Evolutionary conservation across 2,329 filamentous ascomycete species (phyloP), one percentile per base, ranked within the genome.

Genomic region (Fusarium longipes): DNA sequence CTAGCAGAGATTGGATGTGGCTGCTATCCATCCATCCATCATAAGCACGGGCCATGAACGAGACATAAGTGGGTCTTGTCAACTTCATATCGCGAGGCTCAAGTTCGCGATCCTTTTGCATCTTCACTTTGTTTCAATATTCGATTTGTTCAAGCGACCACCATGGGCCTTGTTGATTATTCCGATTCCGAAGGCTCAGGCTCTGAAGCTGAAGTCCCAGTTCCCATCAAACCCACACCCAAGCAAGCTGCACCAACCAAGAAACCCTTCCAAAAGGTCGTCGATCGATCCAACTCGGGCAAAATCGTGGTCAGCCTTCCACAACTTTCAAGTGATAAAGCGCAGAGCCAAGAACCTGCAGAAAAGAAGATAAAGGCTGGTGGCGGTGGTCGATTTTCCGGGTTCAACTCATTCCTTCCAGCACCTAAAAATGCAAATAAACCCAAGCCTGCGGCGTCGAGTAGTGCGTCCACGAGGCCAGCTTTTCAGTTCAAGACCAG

Each of bases 391-490:
- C 84, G 86, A 6, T 94, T 97, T 72, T 86, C 91, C 50, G 91
- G 90, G 4, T 96, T 97, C 82, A 96, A 95, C 76, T 89, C 93
- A 3, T 88, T 97, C 70, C 84, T 98, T 20, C 95, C 95, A 4
- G 84, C 94, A 25, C 94, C 95, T 6, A 98, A 97, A 76, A 84
- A 85, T 63, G 74, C 80, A 17, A 80, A 77, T 17, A 76, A 78
- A 49, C 73, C 78, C 14, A 75, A 55, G 47, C 51, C 63, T 33
- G 18, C 62, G 66, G 77, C 66, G n/a, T 43, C 74, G 56, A 76
- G 55, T 22, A 50, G 48, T 24, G 52, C 61, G 10, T 32, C 39
- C 10, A 38, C 61, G 24, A 70, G 57, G 14, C 70, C 76, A 3
- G 74, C 76, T 10, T 72, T 96, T 49, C 92, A 87, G 73, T 77